phyloP scores from a whole-genome alignment of 768 basidiomycete genomes.

The Mycena latifolia region DNA sequence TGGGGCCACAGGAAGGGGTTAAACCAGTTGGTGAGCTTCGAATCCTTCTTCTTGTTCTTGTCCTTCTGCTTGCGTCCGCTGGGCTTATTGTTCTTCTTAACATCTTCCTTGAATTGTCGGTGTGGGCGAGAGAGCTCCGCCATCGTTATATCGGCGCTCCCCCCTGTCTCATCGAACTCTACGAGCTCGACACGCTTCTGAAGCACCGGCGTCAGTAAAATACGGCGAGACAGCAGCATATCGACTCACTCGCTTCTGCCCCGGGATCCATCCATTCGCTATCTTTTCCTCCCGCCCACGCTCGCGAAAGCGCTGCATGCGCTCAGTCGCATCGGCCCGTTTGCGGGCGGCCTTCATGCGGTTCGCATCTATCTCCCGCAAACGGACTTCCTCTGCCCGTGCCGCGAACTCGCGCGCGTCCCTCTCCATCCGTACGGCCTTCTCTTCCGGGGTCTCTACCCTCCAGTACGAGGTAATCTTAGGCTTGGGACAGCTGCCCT shows the following conservation, averaged over 20 bases:
- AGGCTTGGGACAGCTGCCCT: too few species aligned
- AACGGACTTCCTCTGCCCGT: background rate
- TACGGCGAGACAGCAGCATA: background rate
- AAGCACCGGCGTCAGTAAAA: background rate
- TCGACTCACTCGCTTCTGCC: constrained; percentile 2
- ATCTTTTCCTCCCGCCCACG: background rate
- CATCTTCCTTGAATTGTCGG: constrained; percentile 21
- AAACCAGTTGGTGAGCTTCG: constrained; percentile 26
- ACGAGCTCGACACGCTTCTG: background rate
- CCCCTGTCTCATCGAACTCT: background rate
- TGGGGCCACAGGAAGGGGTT: constrained; percentile 13
- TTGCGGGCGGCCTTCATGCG: background rate
- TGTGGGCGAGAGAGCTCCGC: constrained; percentile 28
- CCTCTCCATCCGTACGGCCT: constrained; percentile 2
- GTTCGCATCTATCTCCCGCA: background rate
- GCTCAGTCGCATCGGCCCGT: background rate
- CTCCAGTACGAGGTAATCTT: background rate
- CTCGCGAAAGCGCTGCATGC: background rate
- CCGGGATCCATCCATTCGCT: background rate
- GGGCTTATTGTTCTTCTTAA: constrained; percentile 2
- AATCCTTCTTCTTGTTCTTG: constrained; percentile 7
- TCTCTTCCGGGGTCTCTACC: constrained; percentile 15
- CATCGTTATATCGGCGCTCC: background rate
- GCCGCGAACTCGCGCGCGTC: constrained; percentile 16
- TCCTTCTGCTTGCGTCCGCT: background rate